These are phyloP conservation scores for Kregervanrija delftensis DNA, from an alignment of 805 yeast genomes.

Conservation along the genomic window DNA sequence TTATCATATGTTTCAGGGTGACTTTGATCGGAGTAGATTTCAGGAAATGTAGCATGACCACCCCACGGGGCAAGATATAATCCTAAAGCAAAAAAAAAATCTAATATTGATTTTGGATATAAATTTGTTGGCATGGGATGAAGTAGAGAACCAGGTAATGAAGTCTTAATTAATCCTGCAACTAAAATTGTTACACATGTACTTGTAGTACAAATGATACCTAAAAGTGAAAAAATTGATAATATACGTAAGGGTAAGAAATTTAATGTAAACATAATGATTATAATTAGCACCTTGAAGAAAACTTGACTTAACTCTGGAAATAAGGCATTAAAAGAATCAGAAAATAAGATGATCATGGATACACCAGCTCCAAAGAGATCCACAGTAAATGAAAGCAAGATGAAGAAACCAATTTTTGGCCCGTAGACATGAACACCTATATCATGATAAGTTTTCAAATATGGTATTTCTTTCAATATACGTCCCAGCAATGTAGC, in stretches of 20 bases:
- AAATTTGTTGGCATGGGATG: constrained; percentile 57
- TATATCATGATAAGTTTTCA: constrained; percentile 54
- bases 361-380: constrained; percentile 55
- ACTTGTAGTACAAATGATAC: constrained; percentile 63
- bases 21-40: constrained; percentile 64
- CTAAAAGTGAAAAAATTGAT: constrained; percentile 61
- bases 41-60: constrained; percentile 78
- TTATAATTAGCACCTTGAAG: constrained; percentile 37
- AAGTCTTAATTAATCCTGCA: constrained; percentile 56
- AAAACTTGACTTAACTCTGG: constrained; percentile 31
- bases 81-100: constrained; percentile 56
- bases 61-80: constrained; percentile 78
- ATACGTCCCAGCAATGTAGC: constrained; percentile 50
- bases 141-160: constrained; percentile 70
- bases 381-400: constrained; percentile 47
- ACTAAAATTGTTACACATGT: constrained; percentile 51
- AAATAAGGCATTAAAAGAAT: constrained; percentile 47
- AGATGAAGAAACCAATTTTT: constrained; percentile 35
- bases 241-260: constrained; percentile 69
- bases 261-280: constrained; percentile 37
- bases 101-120: constrained; percentile 50
- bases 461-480: constrained; percentile 30
- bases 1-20: constrained; percentile 49
- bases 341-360: constrained; percentile 52
- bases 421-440: constrained; percentile 45